Base-by-base conservation (phyloP, 2,329 filamentous ascomycete species). In the Drechslera avenae region DNA sequence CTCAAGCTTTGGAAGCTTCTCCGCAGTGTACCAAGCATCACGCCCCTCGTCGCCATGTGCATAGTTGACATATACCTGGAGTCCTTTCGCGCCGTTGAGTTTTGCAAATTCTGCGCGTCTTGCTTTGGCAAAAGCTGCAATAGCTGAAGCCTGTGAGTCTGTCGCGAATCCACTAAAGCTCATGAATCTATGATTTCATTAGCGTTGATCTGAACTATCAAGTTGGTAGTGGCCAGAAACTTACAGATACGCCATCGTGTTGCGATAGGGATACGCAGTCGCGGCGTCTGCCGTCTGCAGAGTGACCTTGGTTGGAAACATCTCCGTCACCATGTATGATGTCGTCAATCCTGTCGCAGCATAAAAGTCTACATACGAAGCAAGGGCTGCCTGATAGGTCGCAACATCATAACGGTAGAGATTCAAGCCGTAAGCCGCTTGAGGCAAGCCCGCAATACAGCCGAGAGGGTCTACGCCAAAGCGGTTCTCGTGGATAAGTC, bases 41-140 rank as follows among this genome's bases (percentile, higher is more conserved):
- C 39, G 39, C 8, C 39, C 39, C 39, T 49, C 46, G 33, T 49
- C 17, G 19, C 46, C 46, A 30, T 43, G 39, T 8, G 39, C 32
- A 32, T 49, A 49, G 16, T 49, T 49, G 13, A 42, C 39, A 23
- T 49, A 49, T 6, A 49, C 46, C 19, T 42, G 13, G 3, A 49
- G 39, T 13, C 39, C 46, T 12, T 49, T 43, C 5, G 10, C 39
- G 13, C 46, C 39, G 5, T 48, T 48, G 18, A 41, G 30, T 30
- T 48, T 41, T 5, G 31, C 37, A 36, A 48, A 48, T 4, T 19
- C 23, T 48, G 31, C 21, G 17, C 45, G 45, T 42, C 37, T 30
- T 13, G 34, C 28, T 21, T 41, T 12, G 10, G 37, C 37, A 16
- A 48, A 48, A 7, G 17, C 16, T 14, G 19, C 31, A 28, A 48